phyloP scores from a whole-genome alignment of 2,329 filamentous ascomycete species.

The Keithomyces neogunnii region DNA sequence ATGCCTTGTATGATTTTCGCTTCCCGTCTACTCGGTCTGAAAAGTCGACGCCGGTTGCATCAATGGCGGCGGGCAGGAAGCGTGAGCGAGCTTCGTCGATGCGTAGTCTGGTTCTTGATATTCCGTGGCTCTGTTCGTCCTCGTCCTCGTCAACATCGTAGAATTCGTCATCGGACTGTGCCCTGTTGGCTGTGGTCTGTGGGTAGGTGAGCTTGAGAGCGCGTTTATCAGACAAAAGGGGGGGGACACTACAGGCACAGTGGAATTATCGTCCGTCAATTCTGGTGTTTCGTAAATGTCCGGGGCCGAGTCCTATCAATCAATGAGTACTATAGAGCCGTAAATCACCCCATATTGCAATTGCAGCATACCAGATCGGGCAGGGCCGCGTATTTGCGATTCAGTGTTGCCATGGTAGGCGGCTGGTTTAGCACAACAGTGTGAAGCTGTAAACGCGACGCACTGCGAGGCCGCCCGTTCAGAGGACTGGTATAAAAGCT shows the following conservation, averaged over 20 bases:
- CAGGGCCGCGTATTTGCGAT: slow-evolving; percentile 73
- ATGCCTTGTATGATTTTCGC: slow-evolving; percentile 73
- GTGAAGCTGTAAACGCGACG: not conserved
- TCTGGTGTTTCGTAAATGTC: slow-evolving; percentile 97
- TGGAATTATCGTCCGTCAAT: slow-evolving; percentile 82
- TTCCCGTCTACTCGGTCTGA: slow-evolving; percentile 81
- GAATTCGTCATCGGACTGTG: slow-evolving; percentile 54
- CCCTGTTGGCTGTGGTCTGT: slow-evolving; percentile 47
- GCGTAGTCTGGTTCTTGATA: slow-evolving; percentile 69
- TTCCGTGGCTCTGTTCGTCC: slow-evolving; percentile 38
- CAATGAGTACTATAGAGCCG: slow-evolving; percentile 13
- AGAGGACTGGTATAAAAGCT: not conserved
- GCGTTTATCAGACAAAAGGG: not conserved
- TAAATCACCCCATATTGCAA: slow-evolving; percentile 5
- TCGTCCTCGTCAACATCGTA: slow-evolving; percentile 57
- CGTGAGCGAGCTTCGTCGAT: slow-evolving; percentile 71
- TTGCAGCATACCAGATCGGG: slow-evolving; percentile 59
- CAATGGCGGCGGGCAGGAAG: slow-evolving; percentile 68
- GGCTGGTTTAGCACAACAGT: not conserved
- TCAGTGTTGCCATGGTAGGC: slow-evolving; percentile 45
- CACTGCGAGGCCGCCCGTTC: not conserved
- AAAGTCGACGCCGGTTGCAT: slow-evolving; percentile 75
- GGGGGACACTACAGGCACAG: slow-evolving; percentile 57
- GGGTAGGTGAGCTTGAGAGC: slow-evolving; percentile 14
- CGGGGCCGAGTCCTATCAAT: slow-evolving; percentile 69